Evolutionary conservation across 768 basidiomycete genomes (phyloP).

Genomic region (Rhodocollybia butyracea): DNA sequence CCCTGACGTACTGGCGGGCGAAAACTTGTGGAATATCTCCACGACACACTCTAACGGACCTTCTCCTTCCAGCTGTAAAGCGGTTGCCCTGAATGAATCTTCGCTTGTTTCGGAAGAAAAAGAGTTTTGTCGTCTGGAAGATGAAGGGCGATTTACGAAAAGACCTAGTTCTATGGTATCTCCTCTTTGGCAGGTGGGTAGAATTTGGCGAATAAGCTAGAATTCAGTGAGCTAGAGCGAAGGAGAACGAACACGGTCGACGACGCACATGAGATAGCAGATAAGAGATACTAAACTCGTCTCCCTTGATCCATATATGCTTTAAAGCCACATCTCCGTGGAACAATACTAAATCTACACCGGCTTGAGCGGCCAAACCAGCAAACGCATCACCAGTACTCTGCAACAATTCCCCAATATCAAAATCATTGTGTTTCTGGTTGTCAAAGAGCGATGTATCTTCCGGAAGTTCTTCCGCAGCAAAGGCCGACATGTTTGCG

Average conservation of each 20-base stretch:
- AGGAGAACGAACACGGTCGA: neutral
- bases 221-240: slow-evolving; percentile 13
- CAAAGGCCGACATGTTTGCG: slow-evolving; percentile 70
- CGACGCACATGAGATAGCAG: slow-evolving; percentile 80
- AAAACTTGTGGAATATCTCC: slow-evolving; percentile 48
- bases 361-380: slow-evolving; percentile 75
- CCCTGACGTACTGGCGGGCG: slow-evolving; percentile 13
- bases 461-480: slow-evolving; percentile 15
- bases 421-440: slow-evolving; percentile 60
- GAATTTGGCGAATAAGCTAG: slow-evolving; percentile 82
- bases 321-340: slow-evolving; percentile 88
- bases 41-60: slow-evolving; percentile 40
- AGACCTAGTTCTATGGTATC: slow-evolving; percentile 89
- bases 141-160: slow-evolving; percentile 38
- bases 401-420: slow-evolving; percentile 89
- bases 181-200: slow-evolving; percentile 62
- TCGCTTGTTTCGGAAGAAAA: slow-evolving; percentile 21
- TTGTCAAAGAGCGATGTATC: slow-evolving; percentile 13
- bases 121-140: slow-evolving; percentile 27
- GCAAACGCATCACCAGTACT: slow-evolving; percentile 85
- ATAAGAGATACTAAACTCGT: slow-evolving; percentile 82
- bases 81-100: slow-evolving; percentile 17
- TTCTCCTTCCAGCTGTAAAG: slow-evolving; percentile 29
- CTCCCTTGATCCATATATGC: slow-evolving; percentile 80
- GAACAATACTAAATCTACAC: slow-evolving; percentile 89